Evolutionary conservation across 2,329 filamentous ascomycete species (phyloP), one percentile per base, ranked within the genome.

Genomic region (Hymenotorrendiella dingleyae): DNA sequence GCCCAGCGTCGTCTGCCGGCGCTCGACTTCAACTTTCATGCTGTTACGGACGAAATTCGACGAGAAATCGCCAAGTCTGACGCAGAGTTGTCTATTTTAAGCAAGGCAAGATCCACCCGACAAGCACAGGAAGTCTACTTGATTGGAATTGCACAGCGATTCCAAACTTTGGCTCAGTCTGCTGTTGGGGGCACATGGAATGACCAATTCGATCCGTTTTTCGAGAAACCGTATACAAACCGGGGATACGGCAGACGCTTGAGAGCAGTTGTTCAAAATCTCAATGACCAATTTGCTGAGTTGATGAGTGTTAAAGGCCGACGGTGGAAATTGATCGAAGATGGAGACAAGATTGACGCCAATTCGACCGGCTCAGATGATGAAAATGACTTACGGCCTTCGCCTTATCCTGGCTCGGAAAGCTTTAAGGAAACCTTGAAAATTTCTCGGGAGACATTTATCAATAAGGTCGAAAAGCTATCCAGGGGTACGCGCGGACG

Each of bases 211-310:
- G 21, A 35, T 41, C 4, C 29, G 4, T 41, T 35, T 14, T 41
- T 35, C 10, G 16, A 17, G 22, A 17, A 35, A 20, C 16, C 30
- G 11, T 26, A 34, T 10, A 27, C 16, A 17, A 8, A 14, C 12
- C 21, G 37, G 11, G 41, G 41, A 32, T 43, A 43, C 14, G 23
- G 21, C 16, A 45, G 32, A 36, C 42, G 23, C 17, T 22, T 45
- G 5, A 17, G 42, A n/a, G 36, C 42, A 6, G 36, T 45, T 22
- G 32, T 45, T 24, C 36, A 45, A 22, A 40, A 45, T 27, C 32
- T 45, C 22, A 45, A 40, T 27, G 22, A 34, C 10, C 14, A 40
- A 21, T 45, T 45, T 38, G 23, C 29, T 26, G 42, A 36, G 9
- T 7, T 35, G n/a, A 45, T 45, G 36, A 16, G 10, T 11, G 16